Evolutionary conservation across 805 yeast species (phyloP), one percentile per base, ranked within the genome.

Genomic region (Myxozyma monticola): DNA sequence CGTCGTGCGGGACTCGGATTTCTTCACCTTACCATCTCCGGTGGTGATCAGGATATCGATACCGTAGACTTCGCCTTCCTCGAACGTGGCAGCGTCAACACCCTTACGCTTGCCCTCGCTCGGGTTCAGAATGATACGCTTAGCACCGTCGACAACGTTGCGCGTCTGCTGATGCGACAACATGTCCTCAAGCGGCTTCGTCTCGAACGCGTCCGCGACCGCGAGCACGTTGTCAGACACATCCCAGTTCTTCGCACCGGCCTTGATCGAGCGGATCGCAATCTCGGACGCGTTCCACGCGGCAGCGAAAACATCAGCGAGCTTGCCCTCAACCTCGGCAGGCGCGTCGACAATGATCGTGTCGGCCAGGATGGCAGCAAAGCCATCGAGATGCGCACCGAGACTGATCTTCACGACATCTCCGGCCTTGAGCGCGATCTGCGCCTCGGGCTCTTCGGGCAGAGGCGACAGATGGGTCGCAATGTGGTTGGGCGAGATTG

Each of bases 241-340:
- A 60, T 84, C 89, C 80, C 80, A 81, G 75, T 84, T 85, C 69
- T 76, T 80, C 67, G 79, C 78, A 52, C 85, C 85, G 37, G 82
- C 80, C 68, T 75, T 76, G 68, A 85, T 72, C 37, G 80, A 74
- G 68, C 88, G 77, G 51, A 84, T 70, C 37, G 91, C 90, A 37
- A 88, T 88, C 73, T 85, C 89, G 33, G 84, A 75, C n/a, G 90
- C 86, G 60, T 76, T 76, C 81, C 84, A 80, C 15, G 88, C 88
- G 45, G 88, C 83, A 57, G 81, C 75, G 51, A 85, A 65, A 61
- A 80, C 80, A 65, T 84, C 87, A 43, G 89, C 88, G 50, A 75
- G 77, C 54, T 69, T 70, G 51, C 88, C 88, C 34, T 78, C 70
- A 37, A 66, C 63, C 54, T 65, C 65, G 24, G 48, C 68, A 22